Conservation (phyloP, 192 early-diverging fungal genomes). For the Backusella mclennaniae region DNA sequence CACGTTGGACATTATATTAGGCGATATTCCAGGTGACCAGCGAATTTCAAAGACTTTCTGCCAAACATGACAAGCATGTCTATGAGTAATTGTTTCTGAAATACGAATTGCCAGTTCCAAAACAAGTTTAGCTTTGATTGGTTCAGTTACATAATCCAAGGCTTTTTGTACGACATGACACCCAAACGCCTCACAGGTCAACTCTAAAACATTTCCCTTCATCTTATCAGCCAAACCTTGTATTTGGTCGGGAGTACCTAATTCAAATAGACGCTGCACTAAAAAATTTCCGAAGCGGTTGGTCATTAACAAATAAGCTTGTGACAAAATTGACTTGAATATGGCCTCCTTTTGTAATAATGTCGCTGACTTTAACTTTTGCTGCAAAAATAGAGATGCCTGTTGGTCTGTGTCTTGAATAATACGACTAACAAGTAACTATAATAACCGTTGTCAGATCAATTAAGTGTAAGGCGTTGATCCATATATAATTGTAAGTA, state of each 20-base stretch:
- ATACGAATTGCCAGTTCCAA: conserved; percentile 62
- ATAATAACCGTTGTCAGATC: background rate
- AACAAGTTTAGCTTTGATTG: conserved; percentile 54
- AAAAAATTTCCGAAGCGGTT: conserved; percentile 82
- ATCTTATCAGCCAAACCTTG: conserved; percentile 54
- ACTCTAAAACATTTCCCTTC: conserved; percentile 56
- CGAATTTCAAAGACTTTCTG: conserved; percentile 76
- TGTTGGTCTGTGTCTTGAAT: conserved; percentile 72
- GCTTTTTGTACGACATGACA: conserved; percentile 82
- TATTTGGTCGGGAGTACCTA: conserved; percentile 58
- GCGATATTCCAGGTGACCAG: conserved; percentile 47
- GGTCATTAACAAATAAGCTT: conserved; percentile 60
- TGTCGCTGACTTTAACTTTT: conserved; percentile 60
- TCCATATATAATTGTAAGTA: conserved; percentile 32
- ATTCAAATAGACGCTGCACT: conserved; percentile 69
- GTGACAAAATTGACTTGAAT: conserved; percentile 57
- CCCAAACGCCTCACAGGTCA: conserved; percentile 74
- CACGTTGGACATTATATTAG: conserved; percentile 57
- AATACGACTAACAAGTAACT: conserved; percentile 69
- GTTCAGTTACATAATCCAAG: conserved; percentile 63
- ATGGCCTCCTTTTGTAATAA: conserved; percentile 52
- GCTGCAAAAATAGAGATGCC: conserved; percentile 68
- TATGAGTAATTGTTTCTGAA: conserved; percentile 70
- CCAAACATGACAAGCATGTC: conserved; percentile 81
- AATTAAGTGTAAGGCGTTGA: background rate